Percentiles rank a stretch among this genome's conserved stretches.
phyloP scores from a whole-genome alignment of 805 yeast species.

The Metschnikowia borealis region DNA sequence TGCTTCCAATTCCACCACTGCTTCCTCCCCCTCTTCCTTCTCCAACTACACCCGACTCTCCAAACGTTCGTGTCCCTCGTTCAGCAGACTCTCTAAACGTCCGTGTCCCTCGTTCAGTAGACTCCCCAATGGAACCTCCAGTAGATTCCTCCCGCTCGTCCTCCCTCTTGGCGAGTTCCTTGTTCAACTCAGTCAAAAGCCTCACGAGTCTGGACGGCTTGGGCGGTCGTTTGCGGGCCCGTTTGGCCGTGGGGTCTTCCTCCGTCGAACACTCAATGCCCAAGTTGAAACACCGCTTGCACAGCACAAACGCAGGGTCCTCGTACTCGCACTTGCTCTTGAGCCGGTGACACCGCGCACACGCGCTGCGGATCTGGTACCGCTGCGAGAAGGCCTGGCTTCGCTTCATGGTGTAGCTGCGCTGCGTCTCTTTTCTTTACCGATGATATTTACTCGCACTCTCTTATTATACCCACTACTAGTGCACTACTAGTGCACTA shows the following conservation, averaged over 20 bases:
- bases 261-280: constrained; percentile 47
- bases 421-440: too few relatives aligned
- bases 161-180: background rate
- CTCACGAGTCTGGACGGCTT: constrained; percentile 4
- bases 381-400: constrained; percentile 34
- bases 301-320: constrained; percentile 40
- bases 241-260: constrained; percentile 46
- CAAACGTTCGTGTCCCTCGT: too few relatives aligned
- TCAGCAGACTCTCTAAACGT: too few relatives aligned
- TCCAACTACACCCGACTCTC: too few relatives aligned
- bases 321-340: constrained; percentile 52
- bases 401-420: background rate
- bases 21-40: too few relatives aligned
- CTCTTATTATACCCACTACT: background rate
- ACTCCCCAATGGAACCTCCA: too few relatives aligned
- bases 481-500: background rate
- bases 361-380: constrained; percentile 48
- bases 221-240: constrained; percentile 16
- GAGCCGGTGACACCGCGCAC: constrained; percentile 53
- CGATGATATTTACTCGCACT: background rate
- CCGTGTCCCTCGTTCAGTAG: too few relatives aligned
- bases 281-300: constrained; percentile 44
- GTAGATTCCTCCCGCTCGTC: too few relatives aligned
- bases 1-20: background rate
- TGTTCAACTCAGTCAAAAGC: constrained; percentile 9